Percentiles rank a stretch among this genome's conserved stretches.
Evolutionary conservation across 352 stramenopile species (phyloP).

Genomic region (Pythium guiyangense): DNA sequence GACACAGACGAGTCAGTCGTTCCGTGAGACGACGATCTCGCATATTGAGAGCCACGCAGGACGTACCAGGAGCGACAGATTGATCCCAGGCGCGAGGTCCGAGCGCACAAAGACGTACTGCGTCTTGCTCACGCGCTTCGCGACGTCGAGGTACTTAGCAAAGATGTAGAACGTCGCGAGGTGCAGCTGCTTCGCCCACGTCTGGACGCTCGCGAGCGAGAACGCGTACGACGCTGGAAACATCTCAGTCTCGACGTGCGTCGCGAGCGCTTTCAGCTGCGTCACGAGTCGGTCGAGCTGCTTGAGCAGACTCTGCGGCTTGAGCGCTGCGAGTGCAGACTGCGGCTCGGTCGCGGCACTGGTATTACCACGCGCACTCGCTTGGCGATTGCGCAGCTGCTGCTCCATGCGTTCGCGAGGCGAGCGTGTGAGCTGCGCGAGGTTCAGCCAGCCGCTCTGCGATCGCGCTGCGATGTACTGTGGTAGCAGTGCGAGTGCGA

Average conservation of each 20-base stretch:
- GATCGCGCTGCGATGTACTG: slow-evolving; percentile 61
- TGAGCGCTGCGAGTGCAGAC: slow-evolving; percentile 5
- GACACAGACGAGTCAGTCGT: neutral
- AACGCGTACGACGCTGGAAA: slow-evolving; percentile 63
- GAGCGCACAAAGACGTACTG: slow-evolving; percentile 80
- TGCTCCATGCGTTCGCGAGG: slow-evolving; percentile 78
- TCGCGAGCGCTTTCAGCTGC: slow-evolving; percentile 30
- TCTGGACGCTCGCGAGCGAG: slow-evolving; percentile 32
- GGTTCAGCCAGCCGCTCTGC: slow-evolving; percentile 62
- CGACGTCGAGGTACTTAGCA: slow-evolving; percentile 61
- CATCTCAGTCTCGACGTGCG: slow-evolving; percentile 36
- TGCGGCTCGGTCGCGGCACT: neutral
- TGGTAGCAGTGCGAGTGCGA: slow-evolving; percentile 49
- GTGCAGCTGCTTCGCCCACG: slow-evolving; percentile 52
- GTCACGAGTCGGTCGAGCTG: slow-evolving; percentile 39
- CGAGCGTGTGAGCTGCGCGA: slow-evolving; percentile 56
- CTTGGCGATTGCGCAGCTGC: slow-evolving; percentile 52
- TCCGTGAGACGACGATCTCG: neutral
- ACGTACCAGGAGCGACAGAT: slow-evolving; percentile 66
- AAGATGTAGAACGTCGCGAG: slow-evolving; percentile 75
- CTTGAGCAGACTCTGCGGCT: slow-evolving; percentile 19
- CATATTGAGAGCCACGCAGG: neutral
- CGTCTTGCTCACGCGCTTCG: slow-evolving; percentile 62
- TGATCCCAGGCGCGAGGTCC: slow-evolving; percentile 47
- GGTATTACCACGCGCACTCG: slow-evolving; percentile 3